Percentiles rank a stretch among this genome's conserved stretches.
Conservation (phyloP, 2,329 filamentous ascomycete genomes). For the Ceratocystiopsis sp. region DNA sequence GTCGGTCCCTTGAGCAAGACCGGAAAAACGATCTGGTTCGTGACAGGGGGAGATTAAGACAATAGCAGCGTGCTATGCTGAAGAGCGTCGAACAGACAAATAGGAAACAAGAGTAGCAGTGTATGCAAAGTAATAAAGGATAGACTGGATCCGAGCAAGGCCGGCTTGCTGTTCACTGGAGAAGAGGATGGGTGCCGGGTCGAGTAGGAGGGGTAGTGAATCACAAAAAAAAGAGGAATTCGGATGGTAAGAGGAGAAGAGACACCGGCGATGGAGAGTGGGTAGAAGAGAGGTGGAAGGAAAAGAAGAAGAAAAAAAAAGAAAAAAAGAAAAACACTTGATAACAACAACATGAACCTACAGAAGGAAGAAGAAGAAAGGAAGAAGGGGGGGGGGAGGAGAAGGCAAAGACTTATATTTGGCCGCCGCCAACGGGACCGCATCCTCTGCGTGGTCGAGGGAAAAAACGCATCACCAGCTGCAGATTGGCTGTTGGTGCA, state of each 20-base stretch:
- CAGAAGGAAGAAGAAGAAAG: slow-evolving; percentile 15
- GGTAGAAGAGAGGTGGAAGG: background rate
- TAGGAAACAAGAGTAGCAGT: background rate
- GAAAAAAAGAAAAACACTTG: slow-evolving; percentile 4
- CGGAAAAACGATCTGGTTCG: slow-evolving; percentile 4
- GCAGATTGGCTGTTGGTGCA: too few species aligned
- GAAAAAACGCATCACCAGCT: too few species aligned
- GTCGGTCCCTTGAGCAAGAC: background rate
- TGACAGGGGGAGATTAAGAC: slow-evolving; percentile 7
- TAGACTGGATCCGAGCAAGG: slow-evolving; percentile 39
- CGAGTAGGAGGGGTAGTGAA: slow-evolving; percentile 8
- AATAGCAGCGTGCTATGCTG: slow-evolving; percentile 2
- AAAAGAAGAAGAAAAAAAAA: background rate
- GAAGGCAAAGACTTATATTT: slow-evolving; percentile 15
- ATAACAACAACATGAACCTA: slow-evolving; percentile 16
- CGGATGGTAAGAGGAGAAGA: background rate
- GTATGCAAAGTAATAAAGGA: slow-evolving; percentile 22
- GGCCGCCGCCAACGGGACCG: too few species aligned
- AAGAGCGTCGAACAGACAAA: background rate
- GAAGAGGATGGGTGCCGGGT: slow-evolving; percentile 11
- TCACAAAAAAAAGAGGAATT: background rate
- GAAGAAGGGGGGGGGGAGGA: background rate
- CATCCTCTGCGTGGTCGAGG: too few species aligned
- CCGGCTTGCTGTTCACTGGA: slow-evolving; percentile 36
- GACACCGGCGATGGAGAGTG: background rate